Evolutionary conservation across 257 asterid species (phyloP), one percentile per base, ranked within the genome.

Genomic region (Pogostemon cablin): DNA sequence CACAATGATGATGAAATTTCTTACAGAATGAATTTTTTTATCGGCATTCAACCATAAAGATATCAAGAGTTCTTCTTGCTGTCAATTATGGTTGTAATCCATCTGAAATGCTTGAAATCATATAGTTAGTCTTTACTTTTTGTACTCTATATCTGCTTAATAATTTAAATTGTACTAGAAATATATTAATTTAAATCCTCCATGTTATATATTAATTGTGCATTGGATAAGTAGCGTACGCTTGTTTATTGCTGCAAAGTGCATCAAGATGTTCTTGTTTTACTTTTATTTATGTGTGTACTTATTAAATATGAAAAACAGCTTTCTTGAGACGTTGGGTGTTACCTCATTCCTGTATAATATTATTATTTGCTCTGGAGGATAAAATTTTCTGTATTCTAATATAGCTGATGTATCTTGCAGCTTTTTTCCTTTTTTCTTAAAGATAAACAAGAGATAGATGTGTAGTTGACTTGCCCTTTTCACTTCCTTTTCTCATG

Each of bases 1-100:
- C 68, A 44, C 60, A 12, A 46, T 56, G 68, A 64, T 34, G 58
- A 64, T 12, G n/a, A 46, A 67, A 9, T 15, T 50, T 37, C 39
- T 67, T 52, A 39, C 25, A 20, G 11, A 39, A 64, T 42, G 52
- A 7, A 0, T 3, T 49, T 68, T 42, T 6, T 44, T 62, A 53
- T 49, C 54, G 25, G 63, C 10, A 61, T 60, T 66, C 47, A 8
- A 1, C 65, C 12, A 35, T 67, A 11, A 20, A 47, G 3, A 35
- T 48, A 8, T 17, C 62, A 32, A 12, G 53, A 41, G 7, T 40
- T 41, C 12, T 7, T 40, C n/a, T 56, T 52, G 9, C 49, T 25
- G 40, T 58, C 40, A 4, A 56, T 48, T 10, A 55, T 34, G 49
- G 41, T 7, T 57, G 11, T 20, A 55, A 9, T 3, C 38, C 46